phyloP scores from a whole-genome alignment of 2,329 filamentous ascomycete species.

The Fusarium phyllophilum region DNA sequence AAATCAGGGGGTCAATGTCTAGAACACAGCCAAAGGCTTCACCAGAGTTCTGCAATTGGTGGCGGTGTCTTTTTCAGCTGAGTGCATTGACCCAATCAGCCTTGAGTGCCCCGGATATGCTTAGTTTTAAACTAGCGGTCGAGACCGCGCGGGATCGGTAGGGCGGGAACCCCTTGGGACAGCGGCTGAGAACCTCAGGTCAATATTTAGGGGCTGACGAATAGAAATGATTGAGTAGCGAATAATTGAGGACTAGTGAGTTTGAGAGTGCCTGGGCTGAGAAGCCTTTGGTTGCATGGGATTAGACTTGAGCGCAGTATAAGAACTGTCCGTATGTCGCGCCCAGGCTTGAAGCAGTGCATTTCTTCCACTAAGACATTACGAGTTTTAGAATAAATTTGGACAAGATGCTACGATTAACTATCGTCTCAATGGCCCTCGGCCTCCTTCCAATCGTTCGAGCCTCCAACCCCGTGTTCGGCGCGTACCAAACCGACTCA shows the following conservation, averaged over 20 bases:
- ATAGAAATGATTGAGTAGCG: neutral
- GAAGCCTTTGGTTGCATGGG: neutral
- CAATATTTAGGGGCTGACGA: neutral
- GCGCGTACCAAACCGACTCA: neutral
- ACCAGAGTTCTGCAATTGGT: neutral
- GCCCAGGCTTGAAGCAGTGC: no score
- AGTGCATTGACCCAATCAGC: neutral
- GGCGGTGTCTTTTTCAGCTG: neutral
- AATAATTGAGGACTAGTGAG: neutral
- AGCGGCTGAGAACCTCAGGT: neutral
- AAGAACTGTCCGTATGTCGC: neutral
- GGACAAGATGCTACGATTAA: neutral
- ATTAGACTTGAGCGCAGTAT: neutral
- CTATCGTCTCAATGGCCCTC: neutral
- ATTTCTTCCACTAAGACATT: neutral
- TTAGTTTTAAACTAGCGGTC: neutral
- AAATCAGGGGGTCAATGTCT: neutral
- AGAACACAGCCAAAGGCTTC: neutral
- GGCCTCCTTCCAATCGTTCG: neutral
- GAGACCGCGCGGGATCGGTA: neutral
- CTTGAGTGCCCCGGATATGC: neutral
- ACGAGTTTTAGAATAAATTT: rapidly evolving
- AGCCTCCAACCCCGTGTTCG: neutral
- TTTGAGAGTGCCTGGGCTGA: neutral
- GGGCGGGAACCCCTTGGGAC: neutral